Conservation (phyloP, 2,329 filamentous ascomycete genomes). For the Arthrocladium fulminans region DNA sequence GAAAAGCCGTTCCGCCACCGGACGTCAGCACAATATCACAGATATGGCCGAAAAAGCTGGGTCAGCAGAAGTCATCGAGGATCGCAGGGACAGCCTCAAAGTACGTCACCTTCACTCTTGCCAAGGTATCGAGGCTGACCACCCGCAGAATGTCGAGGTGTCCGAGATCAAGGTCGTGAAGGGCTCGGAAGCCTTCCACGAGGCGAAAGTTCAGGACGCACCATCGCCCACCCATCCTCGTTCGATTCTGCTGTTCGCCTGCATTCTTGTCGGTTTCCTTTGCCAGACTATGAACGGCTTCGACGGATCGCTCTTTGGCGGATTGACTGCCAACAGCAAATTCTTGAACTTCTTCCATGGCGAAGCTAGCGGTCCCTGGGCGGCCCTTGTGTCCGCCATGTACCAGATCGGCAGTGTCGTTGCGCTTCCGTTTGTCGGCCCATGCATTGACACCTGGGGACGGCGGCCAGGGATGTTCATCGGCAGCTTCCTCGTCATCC, state of each 20-base stretch:
- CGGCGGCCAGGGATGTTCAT: slow-evolving; percentile 49
- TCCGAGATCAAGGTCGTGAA: slow-evolving; percentile 35
- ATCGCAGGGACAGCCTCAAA: background rate
- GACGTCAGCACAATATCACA: background rate
- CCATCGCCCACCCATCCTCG: slow-evolving; percentile 10
- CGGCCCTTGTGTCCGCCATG: slow-evolving; percentile 38
- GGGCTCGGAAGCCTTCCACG: slow-evolving; percentile 47
- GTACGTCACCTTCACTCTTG: background rate
- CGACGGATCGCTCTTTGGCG: slow-evolving; percentile 49
- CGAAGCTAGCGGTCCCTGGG: slow-evolving; percentile 34
- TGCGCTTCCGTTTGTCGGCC: slow-evolving; percentile 40
- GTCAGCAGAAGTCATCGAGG: background rate
- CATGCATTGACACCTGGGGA: slow-evolving; percentile 41
- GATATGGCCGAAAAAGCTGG: background rate
- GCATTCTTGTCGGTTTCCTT: slow-evolving; percentile 30
- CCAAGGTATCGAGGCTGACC: background rate
- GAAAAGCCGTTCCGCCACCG: background rate
- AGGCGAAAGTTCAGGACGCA: slow-evolving; percentile 48
- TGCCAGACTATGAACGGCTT: slow-evolving; percentile 50
- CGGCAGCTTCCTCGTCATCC: slow-evolving; percentile 44
- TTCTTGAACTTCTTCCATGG: slow-evolving; percentile 38
- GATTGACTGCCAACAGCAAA: slow-evolving; percentile 40
- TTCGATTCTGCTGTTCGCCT: slow-evolving; percentile 16
- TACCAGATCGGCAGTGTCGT: slow-evolving; percentile 41
- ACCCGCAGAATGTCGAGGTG: slow-evolving; percentile 3